Conservation (phyloP, 225 moss, liverwort and hornwort species). For the Takakia lepidozioides region DNA sequence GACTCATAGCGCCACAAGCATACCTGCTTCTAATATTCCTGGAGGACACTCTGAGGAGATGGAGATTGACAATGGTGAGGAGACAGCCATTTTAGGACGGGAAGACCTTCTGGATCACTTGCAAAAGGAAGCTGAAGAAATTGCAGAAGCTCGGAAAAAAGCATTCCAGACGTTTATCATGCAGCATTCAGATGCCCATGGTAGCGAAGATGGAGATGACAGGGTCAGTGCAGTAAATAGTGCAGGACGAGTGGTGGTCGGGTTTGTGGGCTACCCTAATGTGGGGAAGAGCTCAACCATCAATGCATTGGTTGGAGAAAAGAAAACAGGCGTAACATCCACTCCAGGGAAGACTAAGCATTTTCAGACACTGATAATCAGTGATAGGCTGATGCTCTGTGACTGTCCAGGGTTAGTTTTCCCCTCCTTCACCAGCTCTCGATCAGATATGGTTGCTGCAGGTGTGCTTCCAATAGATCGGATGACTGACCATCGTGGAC, state of each 20-base stretch:
- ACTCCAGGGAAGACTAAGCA: constrained; percentile 99
- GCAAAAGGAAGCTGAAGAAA: constrained; percentile 75
- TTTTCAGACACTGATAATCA: constrained; percentile 93
- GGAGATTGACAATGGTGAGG: constrained; percentile 33
- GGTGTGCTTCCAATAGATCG: constrained; percentile 95
- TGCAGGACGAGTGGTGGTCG: constrained; percentile 71
- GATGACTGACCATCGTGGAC: constrained; percentile 89
- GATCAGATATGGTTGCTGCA: constrained; percentile 96
- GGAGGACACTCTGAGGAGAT: constrained; percentile 7
- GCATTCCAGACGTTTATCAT: constrained; percentile 46
- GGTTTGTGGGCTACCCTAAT: constrained; percentile 98
- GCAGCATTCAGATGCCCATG: constrained; percentile 47
- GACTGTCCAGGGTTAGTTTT: constrained; percentile 96
- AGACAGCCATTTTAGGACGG: constrained; percentile 52
- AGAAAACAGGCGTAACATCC: constrained; percentile 96
- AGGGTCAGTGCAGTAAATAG: constrained; percentile 19
- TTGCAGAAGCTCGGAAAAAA: constrained; percentile 45
- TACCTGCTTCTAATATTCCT: constrained; percentile 1
- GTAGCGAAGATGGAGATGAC: constrained; percentile 20
- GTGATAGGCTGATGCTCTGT: constrained; percentile 81
- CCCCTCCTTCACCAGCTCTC: constrained; percentile 80
- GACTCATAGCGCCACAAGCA: constrained; percentile 16
- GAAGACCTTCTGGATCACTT: constrained; percentile 69
- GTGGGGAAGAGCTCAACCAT: constrained; percentile 98
- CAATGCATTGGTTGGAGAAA: constrained; percentile 89